Base-by-base conservation (phyloP, 768 basidiomycete species). In the Leccinum barrowsii region DNA sequence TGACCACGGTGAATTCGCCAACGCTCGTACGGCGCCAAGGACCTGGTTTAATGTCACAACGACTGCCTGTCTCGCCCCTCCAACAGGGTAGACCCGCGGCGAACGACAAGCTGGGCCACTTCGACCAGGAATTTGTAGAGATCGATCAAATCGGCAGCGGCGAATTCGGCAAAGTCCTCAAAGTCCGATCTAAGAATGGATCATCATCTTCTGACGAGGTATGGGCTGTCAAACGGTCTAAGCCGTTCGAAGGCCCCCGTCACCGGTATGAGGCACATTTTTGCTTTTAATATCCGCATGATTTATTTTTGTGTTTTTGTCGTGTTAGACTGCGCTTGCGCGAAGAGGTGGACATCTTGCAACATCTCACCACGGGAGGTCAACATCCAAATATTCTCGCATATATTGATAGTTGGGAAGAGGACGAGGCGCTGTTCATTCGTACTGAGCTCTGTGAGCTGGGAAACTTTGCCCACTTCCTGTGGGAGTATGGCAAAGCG, bases 321-420 rank as follows among this genome's bases (percentile, higher is more conserved):
- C 22, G 32, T 59, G 30, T 21, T 65, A 92, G 90, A 59, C 76
- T 87, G 58, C 92, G 96, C 35, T 82, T 98, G 64, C 83, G 92
- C 13, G 97, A 99, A 71, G 97, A 99, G 77, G 92, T 95, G 37
- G 90, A 96, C 63, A 87, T 96, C 62, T 81, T 98, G 42, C 85
- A 89, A 60, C 87, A 90, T 68, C 84, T 98, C 6, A 73, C 75
- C 58, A 76, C 69, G 24, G 64, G 56, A 13, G 65, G 73, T 30
- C 72, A 65, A 26, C 90, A 93, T 73, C 83, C 89, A 0, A 94
- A 97, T 73, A 86, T 98, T 15, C 80, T 99, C 34, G 82, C 82
- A 17, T 96, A 94, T 67, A 79, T 94, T 59, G 93, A 97, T 75
- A 94, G 92, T 62, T 98, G 97, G 97, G 97, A 99, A 74, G 88